A percentile compares a stretch with the other conserved stretches of the same genome.
Evolutionary conservation across 768 basidiomycete genomes (phyloP).

Genomic region (Panaeolus papilionaceus): DNA sequence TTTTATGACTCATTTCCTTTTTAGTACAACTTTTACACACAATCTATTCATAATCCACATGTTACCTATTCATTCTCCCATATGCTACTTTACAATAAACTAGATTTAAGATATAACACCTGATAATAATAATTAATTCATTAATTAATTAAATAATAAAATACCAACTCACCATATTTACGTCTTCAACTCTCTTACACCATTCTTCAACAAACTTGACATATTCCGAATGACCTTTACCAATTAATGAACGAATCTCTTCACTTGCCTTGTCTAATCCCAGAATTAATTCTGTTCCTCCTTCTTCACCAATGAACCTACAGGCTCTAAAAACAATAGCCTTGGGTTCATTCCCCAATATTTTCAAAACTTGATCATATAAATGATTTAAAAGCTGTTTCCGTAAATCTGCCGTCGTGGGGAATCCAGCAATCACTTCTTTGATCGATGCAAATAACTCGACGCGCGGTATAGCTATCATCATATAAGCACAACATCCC

Average conservation of each 20-base stretch:
- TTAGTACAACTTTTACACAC: conserved; percentile 2
- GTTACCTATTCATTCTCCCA: conserved; percentile 21
- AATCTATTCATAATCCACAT: conserved; percentile 18
- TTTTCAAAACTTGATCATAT: conserved; percentile 39
- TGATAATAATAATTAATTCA: background rate
- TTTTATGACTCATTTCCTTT: conserved; percentile 9
- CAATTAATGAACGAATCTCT: background rate
- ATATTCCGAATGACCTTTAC: background rate
- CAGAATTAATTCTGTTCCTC: background rate
- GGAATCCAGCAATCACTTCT: conserved; percentile 43
- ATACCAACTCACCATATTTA: background rate
- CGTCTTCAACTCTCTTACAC: background rate
- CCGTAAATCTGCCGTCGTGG: conserved; percentile 41
- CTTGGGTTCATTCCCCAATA: conserved; percentile 40
- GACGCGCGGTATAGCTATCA: conserved; percentile 45
- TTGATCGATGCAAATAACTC: conserved; percentile 49
- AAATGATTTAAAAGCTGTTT: conserved; percentile 45
- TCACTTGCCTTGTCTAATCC: background rate
- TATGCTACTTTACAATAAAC: background rate
- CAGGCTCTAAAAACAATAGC: conserved; percentile 43
- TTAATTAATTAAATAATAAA: background rate
- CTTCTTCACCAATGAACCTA: conserved; percentile 37
- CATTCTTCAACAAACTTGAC: background rate
- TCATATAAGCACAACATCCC: conserved; percentile 19
- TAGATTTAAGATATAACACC: background rate